A percentile compares a stretch with the other conserved stretches of the same genome.
phyloP scores from a whole-genome alignment of 306 rosid species.

The Prunus mongolica region DNA sequence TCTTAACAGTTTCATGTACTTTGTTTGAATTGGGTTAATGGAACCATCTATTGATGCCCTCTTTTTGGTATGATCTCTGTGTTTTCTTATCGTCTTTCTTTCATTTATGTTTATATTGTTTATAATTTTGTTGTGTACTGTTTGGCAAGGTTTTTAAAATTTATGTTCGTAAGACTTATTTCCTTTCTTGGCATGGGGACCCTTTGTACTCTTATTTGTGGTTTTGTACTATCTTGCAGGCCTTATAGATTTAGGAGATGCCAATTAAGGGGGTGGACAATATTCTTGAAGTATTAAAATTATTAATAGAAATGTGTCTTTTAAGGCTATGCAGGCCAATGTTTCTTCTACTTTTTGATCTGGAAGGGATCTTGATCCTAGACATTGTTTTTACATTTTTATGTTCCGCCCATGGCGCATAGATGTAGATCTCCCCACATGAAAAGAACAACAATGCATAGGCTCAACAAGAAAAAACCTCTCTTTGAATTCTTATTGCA shows the following conservation, averaged over 20 bases:
- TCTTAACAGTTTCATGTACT: neutral
- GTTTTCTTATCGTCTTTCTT: neutral
- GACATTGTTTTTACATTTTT: neutral
- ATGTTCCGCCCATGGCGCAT: neutral
- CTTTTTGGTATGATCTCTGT: neutral
- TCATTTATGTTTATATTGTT: neutral
- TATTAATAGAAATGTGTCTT: neutral
- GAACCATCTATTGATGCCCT: neutral
- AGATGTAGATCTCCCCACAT: neutral
- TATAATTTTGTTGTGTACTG: neutral
- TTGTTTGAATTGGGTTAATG: neutral
- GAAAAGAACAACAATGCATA: neutral
- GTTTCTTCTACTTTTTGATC: neutral
- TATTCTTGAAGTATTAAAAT: neutral
- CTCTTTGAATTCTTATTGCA: neutral
- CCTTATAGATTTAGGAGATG: neutral
- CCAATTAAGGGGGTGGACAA: neutral
- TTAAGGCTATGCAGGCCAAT: neutral
- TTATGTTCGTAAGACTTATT: neutral
- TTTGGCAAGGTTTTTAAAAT: neutral
- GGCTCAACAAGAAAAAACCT: neutral
- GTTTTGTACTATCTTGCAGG: neutral
- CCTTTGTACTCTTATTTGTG: neutral
- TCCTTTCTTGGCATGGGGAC: neutral
- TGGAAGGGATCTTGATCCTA: neutral